Conservation (phyloP, 805 yeast genomes). For the Metschnikowia lochheadii region DNA sequence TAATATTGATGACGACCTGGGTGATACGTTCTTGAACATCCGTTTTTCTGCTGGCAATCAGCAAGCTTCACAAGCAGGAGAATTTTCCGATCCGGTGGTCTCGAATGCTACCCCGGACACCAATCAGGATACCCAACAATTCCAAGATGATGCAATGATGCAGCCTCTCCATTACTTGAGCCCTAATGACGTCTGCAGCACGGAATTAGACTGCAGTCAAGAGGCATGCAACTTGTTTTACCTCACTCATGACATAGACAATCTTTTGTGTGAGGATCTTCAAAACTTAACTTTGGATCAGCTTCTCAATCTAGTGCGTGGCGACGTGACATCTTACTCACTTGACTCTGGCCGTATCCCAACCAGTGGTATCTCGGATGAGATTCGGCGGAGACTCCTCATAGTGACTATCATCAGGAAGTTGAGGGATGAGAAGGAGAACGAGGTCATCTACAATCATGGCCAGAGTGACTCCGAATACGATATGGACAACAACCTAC, state of each 20-base stretch:
- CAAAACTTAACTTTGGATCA: constrained; percentile 36
- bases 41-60: constrained; percentile 3
- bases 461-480: constrained; percentile 23
- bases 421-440: constrained; percentile 34
- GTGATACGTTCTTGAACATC: constrained; percentile 8
- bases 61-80: neutral
- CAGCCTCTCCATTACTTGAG: neutral
- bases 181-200: neutral
- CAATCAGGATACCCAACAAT: neutral
- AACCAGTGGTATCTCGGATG: constrained; percentile 22
- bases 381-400: constrained; percentile 34
- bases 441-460: constrained; percentile 27
- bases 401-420: constrained; percentile 35
- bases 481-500: constrained; percentile 41
- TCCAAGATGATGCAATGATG: neutral
- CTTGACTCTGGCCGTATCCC: constrained; percentile 4
- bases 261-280: constrained; percentile 29
- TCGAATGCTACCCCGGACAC: neutral
- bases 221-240: neutral
- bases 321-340: constrained; percentile 13
- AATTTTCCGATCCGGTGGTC: neutral
- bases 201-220: neutral
- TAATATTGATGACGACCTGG: constrained; percentile 4
- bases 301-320: constrained; percentile 34
- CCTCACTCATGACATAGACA: neutral